Evolutionary conservation across 345 rosid genomes (phyloP), one percentile per base, ranked within the genome.

Genomic region (Lepidium sativum): DNA sequence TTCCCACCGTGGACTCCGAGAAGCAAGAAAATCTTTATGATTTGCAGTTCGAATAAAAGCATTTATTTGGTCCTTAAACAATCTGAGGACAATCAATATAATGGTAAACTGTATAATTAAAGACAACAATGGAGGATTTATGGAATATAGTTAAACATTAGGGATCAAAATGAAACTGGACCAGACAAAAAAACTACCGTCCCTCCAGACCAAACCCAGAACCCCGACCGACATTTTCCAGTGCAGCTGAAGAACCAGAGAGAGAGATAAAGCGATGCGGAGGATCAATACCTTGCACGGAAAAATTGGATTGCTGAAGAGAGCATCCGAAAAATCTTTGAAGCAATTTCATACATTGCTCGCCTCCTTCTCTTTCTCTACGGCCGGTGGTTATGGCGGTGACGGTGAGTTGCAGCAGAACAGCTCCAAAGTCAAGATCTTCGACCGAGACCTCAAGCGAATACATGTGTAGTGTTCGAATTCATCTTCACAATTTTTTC

Each of bases 401-500:
- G 75, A 41, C 63, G 80, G 80, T 35, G 80, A 71, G 34, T 16
- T 52, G 50, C 61, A 75, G 55, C 61, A 60, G 49, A 63, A 18
- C 9, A 70, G 60, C 72, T 75, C 96, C 6, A 84, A 74, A 60
- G 82, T 81, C 74, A 83, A 78, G 73, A 78, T 90, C 75, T 94
- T 94, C 69, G 90, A 89, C 59, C 97, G 99, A 56, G 77, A 86
- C 33, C 85, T 94, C 78, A 94, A 94, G 71, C 85, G 95, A 69
- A 77, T 71, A 75, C 99, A 90, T 50, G 99, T 94, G 49, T 56
- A 69, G 55, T 51, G 10, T 21, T 23, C 34, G 13, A 45, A 27
- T 25, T 34, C 55, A 21, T 49, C 68, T 23, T 27, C 7, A 14
- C 20, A 15, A n/a, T 6, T 3, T 34, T 0, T 10, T 53, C 1